Conservation (phyloP, 2,329 filamentous ascomycete genomes). For the Cercospora brassicicola region DNA sequence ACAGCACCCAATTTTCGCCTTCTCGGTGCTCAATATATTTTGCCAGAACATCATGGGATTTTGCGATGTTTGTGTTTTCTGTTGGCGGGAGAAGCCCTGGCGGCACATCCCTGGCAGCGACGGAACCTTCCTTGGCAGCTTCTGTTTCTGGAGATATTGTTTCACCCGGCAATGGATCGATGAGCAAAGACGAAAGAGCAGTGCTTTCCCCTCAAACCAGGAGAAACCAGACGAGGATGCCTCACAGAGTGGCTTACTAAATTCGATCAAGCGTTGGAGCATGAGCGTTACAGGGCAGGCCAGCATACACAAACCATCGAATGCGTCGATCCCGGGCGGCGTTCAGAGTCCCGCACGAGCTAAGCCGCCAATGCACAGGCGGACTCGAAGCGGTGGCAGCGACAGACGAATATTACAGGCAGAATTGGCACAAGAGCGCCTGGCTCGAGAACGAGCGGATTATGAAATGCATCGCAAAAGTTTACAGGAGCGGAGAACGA, state of each 20-base stretch:
- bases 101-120: conserved; percentile 52
- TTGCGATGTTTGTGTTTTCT: conserved; percentile 68
- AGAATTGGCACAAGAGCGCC: conserved; percentile 41
- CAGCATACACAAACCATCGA: conserved; percentile 9
- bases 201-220: not conserved
- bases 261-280: conserved; percentile 24
- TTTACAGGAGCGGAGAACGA: conserved; percentile 27
- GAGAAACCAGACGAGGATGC: conserved; percentile 3
- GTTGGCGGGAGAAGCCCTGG: conserved; percentile 71
- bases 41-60: conserved; percentile 66
- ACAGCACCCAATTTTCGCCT: conserved; percentile 55
- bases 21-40: conserved; percentile 58
- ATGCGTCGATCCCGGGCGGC: not conserved
- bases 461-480: conserved; percentile 25
- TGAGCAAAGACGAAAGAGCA: conserved; percentile 20
- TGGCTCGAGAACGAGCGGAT: conserved; percentile 43
- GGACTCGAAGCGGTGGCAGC: conserved; percentile 35
- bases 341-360: conserved; percentile 6
- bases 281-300: conserved; percentile 19
- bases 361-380: conserved; percentile 28
- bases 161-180: conserved; percentile 15
- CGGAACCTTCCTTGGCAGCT: conserved; percentile 45
- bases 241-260: conserved; percentile 23
- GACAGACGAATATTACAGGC: conserved; percentile 38
- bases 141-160: conserved; percentile 37